phyloP scores from a whole-genome alignment of 305 asterid species.

The Salvia sclarea region DNA sequence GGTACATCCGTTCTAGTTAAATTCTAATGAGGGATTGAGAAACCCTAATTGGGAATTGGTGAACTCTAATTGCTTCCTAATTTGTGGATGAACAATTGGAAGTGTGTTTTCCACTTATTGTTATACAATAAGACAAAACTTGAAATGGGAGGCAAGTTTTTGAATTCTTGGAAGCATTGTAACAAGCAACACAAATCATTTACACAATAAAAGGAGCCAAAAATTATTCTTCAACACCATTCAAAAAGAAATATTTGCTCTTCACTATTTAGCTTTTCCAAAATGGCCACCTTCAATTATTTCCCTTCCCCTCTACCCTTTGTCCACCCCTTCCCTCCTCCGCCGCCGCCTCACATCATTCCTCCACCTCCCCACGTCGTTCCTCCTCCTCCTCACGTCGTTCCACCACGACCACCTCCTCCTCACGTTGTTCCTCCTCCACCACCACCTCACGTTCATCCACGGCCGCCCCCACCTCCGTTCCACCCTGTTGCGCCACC shows the following conservation, averaged over 20 bases:
- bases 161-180: slow-evolving; percentile 65
- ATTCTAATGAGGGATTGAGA: too few relatives aligned
- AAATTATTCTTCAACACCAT: slow-evolving; percentile 28
- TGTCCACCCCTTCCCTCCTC: not conserved
- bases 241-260: slow-evolving; percentile 18
- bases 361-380: slow-evolving; percentile 13
- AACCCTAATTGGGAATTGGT: too few relatives aligned
- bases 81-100: not conserved
- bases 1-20: too few relatives aligned
- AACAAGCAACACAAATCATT: slow-evolving; percentile 9
- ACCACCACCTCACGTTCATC: not conserved
- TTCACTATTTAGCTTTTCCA: slow-evolving; percentile 15
- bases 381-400: slow-evolving; percentile 4
- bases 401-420: not conserved
- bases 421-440: not conserved
- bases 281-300: slow-evolving; percentile 37
- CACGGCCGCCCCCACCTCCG: slow-evolving; percentile 9
- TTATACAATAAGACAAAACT: slow-evolving; percentile 34
- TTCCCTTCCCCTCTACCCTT: slow-evolving; percentile 31
- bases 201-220: slow-evolving; percentile 33
- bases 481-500: slow-evolving; percentile 26
- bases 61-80: too few relatives aligned
- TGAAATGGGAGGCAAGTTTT: slow-evolving; percentile 60
- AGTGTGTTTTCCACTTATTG: slow-evolving; percentile 55
- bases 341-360: slow-evolving; percentile 10